Percentiles rank a stretch among this genome's conserved stretches.
Evolutionary conservation across 140 eudicot species (phyloP).

Genomic region (Oenanthe javanica): DNA sequence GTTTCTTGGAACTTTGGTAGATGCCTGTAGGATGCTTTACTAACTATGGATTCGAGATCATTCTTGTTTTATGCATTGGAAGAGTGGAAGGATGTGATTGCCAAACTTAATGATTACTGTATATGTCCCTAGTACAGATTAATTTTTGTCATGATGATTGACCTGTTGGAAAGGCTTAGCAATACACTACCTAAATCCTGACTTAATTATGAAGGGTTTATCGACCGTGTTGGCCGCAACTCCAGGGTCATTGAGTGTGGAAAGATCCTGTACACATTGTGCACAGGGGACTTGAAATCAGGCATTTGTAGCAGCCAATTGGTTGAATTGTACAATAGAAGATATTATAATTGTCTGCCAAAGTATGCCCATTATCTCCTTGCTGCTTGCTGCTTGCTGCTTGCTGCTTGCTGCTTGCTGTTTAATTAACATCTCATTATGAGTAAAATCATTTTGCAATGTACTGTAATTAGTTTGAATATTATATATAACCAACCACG

Average conservation of each 20-base stretch:
- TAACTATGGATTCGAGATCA: background rate
- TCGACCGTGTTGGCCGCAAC: background rate
- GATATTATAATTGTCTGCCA: background rate
- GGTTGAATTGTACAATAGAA: background rate
- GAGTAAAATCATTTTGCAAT: background rate
- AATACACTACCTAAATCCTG: background rate
- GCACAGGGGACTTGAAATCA: background rate
- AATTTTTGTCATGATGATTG: background rate
- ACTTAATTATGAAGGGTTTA: too few relatives aligned
- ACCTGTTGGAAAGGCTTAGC: background rate
- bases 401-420: background rate
- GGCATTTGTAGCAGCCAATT: background rate
- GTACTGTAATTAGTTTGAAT: background rate
- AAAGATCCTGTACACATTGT: background rate
- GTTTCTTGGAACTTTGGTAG: background rate
- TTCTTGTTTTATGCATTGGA: background rate
- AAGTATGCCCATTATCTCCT: background rate
- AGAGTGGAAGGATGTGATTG: background rate
- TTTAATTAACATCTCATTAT: background rate
- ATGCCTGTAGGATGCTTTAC: background rate
- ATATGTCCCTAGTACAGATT: too few relatives aligned
- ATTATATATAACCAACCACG: background rate
- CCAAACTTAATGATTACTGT: background rate
- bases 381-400: background rate
- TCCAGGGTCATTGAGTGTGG: background rate